Base-by-base conservation (phyloP, 352 stramenopile genomes). In the Globisporangium lucens region DNA sequence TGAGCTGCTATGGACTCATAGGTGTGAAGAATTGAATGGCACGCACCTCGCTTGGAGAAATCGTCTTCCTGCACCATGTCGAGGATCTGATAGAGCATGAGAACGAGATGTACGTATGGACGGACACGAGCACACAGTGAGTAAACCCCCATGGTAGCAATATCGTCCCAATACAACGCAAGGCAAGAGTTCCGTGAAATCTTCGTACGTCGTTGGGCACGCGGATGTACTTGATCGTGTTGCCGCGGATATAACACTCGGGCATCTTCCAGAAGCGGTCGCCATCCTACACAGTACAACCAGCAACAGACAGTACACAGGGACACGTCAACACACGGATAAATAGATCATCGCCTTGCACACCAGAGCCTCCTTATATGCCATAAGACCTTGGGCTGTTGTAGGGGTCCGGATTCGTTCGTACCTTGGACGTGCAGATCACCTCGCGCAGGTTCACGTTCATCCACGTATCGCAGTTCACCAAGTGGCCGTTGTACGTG, bases 381-480 rank as follows among this genome's bases (percentile, higher is more conserved):
- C 33, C 33, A 33, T 6, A 33, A 33, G 30, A 33, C 30, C 30
- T 33, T 20, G 38, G 13, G 41, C 15, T 49, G 41, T 20, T 49
- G 13, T 33, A 33, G 33, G 33, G 29, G 6, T 6, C 4, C 27
- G 15, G 13, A 52, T 27, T 35, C 56, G 35, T 27, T 35, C 56
- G 53, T 71, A 96, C 91, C 76, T 96, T 95, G 38, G 93, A 98
- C 22, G 98, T 99, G 70, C 97, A 99, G 76, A 99, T 99, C n/a
- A 99, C 97, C 74, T 99, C 97, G 17, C 89, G 85, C 36, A 99
- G 78, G 73, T 99, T 99, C 68, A 99, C 94, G 77, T 99, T 99
- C 98, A 99, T 99, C 89, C 94, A 99, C 13, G 93, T 97, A 77
- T 99, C 97, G 63, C 97, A 99, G 73, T 95, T 98, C 30, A 98